Evolutionary conservation across 1,284 basidiomycete genomes (phyloP), one percentile per base, ranked within the genome.

Genomic region (Mycena sp.): DNA sequence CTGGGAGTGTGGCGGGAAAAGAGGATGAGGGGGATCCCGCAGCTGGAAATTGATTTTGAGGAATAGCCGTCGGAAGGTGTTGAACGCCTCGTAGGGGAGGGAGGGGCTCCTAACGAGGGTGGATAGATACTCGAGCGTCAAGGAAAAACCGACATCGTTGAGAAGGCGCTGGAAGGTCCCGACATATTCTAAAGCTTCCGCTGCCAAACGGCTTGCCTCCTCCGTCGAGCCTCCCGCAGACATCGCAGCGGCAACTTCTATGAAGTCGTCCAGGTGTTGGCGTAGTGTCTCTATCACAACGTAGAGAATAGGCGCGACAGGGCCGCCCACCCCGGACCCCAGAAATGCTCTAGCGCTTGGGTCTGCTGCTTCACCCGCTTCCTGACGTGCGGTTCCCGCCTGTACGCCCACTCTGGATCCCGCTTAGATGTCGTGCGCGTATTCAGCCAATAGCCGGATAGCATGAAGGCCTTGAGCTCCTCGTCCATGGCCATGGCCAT

Each of bases 41-140:
- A 21, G 7, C 6, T 46, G 64, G 49, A 70, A 71, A 30, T 73
- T 38, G 21, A 74, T 69, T 41, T 71, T 72, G 54, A 79, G 71
- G 49, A 77, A 76, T 10, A 76, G 69, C n/a, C 76, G 73, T n/a
- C 77, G 74, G 29, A 78, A 66, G 10, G 77, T 80, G 56, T 76
- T 77, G 64, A 75, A 75, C 16, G 75, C 73, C 63, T 80, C 77
- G 53, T 78, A 70, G 11, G 76, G 77, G 5, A 64, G 25, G 69
- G 65, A 35, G 7, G 53, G 45, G 48, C 52, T 58, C 50, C 55
- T 43, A n/a, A 73, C 52, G 44, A 71, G 38, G 62, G 57, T 58
- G 32, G 71, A 45, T 14, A 75, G 59, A 38, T 76, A 79, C 44
- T 76, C 71, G 26, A 77, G 54, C 16, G 70, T 67, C 5, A 78